A percentile compares a stretch with the other conserved stretches of the same genome.
phyloP scores from a whole-genome alignment of 345 rosid genomes.

The Dipteronia dyeriana region DNA sequence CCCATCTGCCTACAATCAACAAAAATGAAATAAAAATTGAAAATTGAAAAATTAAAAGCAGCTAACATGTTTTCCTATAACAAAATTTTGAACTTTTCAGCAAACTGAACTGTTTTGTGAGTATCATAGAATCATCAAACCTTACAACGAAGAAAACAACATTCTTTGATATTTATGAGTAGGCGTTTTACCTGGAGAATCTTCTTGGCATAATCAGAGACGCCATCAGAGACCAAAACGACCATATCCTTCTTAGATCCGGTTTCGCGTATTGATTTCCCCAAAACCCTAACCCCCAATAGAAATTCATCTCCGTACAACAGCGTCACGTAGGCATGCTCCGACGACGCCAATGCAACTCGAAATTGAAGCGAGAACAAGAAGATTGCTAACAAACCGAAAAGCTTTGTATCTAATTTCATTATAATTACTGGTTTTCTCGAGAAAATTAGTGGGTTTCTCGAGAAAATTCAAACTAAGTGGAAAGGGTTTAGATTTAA shows the following conservation, averaged over 20 bases:
- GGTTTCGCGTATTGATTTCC: slow-evolving; percentile 82
- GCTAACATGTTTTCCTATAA: background rate
- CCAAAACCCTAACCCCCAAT: slow-evolving; percentile 90
- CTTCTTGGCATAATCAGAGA: slow-evolving; percentile 67
- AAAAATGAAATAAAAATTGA: background rate
- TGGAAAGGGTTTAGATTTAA: background rate
- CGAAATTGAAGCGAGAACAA: slow-evolving; percentile 36
- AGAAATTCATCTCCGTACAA: slow-evolving; percentile 94
- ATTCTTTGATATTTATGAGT: background rate
- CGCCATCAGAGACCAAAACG: slow-evolving; percentile 92
- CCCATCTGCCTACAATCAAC: slow-evolving; percentile 71
- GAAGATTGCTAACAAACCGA: slow-evolving; percentile 23
- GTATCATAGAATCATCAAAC: background rate
- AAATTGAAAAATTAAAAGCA: background rate
- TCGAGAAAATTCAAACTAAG: background rate
- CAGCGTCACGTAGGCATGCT: slow-evolving; percentile 79
- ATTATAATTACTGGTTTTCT: slow-evolving; percentile 23
- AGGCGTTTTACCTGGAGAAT: slow-evolving; percentile 51
- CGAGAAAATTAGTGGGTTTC: slow-evolving; percentile 23
- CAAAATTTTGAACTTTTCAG: background rate
- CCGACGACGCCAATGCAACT: slow-evolving; percentile 41
- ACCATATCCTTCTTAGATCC: slow-evolving; percentile 84
- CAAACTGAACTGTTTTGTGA: no score
- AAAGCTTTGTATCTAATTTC: slow-evolving; percentile 30
- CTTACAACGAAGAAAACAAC: background rate